Conservation (phyloP, 352 stramenopile species). For the Pythium apleroticum region DNA sequence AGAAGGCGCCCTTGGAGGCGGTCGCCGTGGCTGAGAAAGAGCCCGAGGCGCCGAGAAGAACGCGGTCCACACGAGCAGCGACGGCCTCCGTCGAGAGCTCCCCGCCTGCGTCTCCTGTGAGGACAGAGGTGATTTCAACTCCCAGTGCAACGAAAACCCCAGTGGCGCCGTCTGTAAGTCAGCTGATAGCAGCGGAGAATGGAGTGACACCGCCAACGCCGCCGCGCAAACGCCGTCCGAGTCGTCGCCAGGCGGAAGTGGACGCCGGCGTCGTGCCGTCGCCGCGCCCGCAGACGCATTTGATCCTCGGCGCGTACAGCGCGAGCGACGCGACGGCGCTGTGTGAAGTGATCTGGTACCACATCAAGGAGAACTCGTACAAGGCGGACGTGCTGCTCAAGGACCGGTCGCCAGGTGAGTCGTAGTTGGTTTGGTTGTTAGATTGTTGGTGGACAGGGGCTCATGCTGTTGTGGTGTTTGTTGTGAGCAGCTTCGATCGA, state of each 20-base stretch:
- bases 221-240: conserved; percentile 24
- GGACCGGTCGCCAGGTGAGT: conserved; percentile 38
- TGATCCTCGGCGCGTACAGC: conserved; percentile 44
- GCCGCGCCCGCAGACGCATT: conserved; percentile 10
- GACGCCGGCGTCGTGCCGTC: conserved; percentile 7
- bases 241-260: conserved; percentile 19
- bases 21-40: background rate
- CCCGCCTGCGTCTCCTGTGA: conserved; percentile 5
- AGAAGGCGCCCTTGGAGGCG: background rate
- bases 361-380: conserved; percentile 54
- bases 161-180: background rate
- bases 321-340: conserved; percentile 50
- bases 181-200: background rate
- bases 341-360: conserved; percentile 53
- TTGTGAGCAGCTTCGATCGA: conserved; percentile 30
- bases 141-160: background rate
- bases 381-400: conserved; percentile 39
- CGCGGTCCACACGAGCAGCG: conserved; percentile 11
- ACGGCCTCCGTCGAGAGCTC: background rate
- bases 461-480: background rate
- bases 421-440: background rate
- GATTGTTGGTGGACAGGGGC: too few relatives aligned
- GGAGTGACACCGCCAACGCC: conserved; percentile 12
- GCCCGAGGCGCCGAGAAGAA: background rate
- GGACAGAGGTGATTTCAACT: background rate